Conservation (phyloP, 306 rosid genomes). For the Cicer judaicum region DNA sequence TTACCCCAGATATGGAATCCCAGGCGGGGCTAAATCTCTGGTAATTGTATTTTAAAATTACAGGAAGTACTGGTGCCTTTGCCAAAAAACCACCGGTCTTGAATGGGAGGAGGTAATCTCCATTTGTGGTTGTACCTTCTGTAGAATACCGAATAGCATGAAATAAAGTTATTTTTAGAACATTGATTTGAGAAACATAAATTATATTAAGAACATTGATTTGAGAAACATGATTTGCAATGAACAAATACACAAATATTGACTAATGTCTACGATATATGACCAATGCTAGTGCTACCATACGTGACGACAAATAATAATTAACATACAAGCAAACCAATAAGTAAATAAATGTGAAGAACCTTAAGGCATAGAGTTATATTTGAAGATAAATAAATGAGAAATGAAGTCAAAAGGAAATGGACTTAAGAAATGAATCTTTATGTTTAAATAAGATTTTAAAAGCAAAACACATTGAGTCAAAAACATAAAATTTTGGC, state of each 20-base stretch:
- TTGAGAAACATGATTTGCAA: conserved; percentile 8
- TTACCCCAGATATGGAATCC: conserved; percentile 98
- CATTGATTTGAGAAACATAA: conserved; percentile 18
- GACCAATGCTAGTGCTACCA: conserved; percentile 30
- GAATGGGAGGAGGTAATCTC: conserved; percentile 90
- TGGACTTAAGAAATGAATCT: conserved; percentile 4
- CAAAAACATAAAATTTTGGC: conserved; percentile 1
- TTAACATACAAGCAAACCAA: conserved; percentile 29
- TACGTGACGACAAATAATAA: conserved; percentile 26
- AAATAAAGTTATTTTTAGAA: conserved; percentile 22
- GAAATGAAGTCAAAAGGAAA: conserved; percentile 4
- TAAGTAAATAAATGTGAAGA: conserved; percentile 25
- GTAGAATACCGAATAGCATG: conserved; percentile 45
- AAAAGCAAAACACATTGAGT: background rate
- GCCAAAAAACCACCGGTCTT: conserved; percentile 96
- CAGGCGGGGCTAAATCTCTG: conserved; percentile 93
- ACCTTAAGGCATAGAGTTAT: background rate
- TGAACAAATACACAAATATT: conserved; percentile 2
- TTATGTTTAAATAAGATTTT: background rate
- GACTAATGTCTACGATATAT: background rate
- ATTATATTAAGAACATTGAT: conserved; percentile 15
- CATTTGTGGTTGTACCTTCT: conserved; percentile 99
- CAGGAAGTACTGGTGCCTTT: conserved; percentile 81
- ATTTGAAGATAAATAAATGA: background rate
- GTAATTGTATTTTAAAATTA: conserved; percentile 79